Evolutionary conservation across 495 filamentous ascomycete genomes (phyloP), one percentile per base, ranked within the genome.

Genomic region (Aspergillus haitiensis): DNA sequence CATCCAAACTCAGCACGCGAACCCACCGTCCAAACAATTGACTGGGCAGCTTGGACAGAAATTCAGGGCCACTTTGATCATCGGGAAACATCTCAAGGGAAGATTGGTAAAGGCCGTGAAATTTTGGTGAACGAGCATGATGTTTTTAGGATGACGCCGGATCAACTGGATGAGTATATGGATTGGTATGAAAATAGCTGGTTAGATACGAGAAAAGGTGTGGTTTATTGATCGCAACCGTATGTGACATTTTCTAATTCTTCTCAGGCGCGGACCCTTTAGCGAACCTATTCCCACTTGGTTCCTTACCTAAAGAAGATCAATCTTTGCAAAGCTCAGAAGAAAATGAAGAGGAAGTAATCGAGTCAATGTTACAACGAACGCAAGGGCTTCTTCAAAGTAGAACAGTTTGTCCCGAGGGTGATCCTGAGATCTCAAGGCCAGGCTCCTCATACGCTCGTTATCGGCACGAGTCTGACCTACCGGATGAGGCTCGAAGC

Each of bases 131-230:
- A 78, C 6, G 86, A 93, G 18, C 72, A 77, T 1, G 88, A 95
- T 52, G 78, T 91, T 2, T 83, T 92, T 59, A 67, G 70, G 3
- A 88, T 97, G 88, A 80, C 74, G 1, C 78, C 80, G 15, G 67
- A 76, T 9, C 83, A 95, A 59, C 69, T 97, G 53, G 88, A 94
- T 61, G 82, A 88, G 51, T 96, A 96, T 59, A 78, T 98, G 79
- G 85, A 93, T 70, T 97, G 90, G 89, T 96, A 90, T 66, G 87
- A 93, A 68, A 81, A 82, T 63, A 91, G 78, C 33, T 95, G 87
- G 83, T 67, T 88, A 48, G 79, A 84, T 52, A 64, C 32, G 34
- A 70, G 63, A 40, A 70, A 60, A 64, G 56, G 71, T 71, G 10
- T 37, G 56, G 33, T 18, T 47, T 21, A 3, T 47, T 2, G 56